phyloP scores from a whole-genome alignment of 164 flowering plant genomes.

The Cinnamomum chago region DNA sequence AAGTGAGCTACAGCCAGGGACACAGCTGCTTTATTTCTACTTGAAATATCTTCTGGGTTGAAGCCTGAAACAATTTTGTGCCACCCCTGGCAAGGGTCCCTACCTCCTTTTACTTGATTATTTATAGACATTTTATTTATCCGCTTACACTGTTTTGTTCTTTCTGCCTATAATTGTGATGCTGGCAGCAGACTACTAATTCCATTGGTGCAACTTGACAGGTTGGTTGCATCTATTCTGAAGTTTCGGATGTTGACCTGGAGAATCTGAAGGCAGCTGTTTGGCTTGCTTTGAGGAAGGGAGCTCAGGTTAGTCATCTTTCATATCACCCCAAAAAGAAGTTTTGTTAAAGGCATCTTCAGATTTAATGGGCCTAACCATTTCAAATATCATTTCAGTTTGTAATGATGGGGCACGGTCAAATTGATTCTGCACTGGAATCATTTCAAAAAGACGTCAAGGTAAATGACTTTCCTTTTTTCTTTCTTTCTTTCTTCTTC shows the following conservation, averaged over 20 bases:
- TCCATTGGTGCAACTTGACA: conserved; percentile 15
- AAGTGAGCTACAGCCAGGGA: no score
- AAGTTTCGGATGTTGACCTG: conserved; percentile 42
- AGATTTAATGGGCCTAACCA: conserved; percentile 2
- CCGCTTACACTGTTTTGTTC: not conserved
- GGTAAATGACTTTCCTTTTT: conserved; percentile 30
- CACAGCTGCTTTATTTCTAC: no score
- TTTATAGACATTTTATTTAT: no score
- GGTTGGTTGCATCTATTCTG: conserved; percentile 65
- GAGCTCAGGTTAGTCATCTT: conserved; percentile 48
- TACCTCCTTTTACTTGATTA: no score
- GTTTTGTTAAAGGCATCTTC: not conserved
- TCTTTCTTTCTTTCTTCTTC: no score
- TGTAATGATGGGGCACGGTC: conserved; percentile 38
- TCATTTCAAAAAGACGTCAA: conserved; percentile 34
- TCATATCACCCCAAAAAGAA: not conserved
- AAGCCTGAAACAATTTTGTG: not conserved
- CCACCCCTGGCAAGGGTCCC: not conserved
- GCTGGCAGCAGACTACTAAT: conserved; percentile 5
- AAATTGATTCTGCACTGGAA: conserved; percentile 25
- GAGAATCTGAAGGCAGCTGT: conserved; percentile 46
- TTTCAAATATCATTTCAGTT: conserved; percentile 35
- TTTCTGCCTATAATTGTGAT: not conserved
- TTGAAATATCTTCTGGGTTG: not conserved
- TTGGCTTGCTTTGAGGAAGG: conserved; percentile 36